Base-by-base conservation (phyloP, 495 filamentous ascomycete genomes). In the Jackrogersella minutella region DNA sequence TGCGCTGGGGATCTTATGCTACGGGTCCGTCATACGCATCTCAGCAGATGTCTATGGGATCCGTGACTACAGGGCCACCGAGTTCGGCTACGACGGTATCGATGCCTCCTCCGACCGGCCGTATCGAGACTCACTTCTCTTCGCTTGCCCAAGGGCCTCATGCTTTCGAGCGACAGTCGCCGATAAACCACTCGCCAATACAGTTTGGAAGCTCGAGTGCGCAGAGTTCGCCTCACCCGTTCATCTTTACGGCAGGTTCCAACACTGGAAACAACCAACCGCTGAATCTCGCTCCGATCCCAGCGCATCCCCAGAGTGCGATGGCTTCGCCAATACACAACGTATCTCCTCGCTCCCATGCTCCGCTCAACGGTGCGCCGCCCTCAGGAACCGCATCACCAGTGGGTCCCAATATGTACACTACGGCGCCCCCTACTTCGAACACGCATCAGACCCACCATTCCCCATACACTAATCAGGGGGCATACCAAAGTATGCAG, bases 391-490 rank as follows among this genome's bases (percentile, higher is more conserved):
- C 62, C 22, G 68, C 68, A 5, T 74, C 72, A 26, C 72, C 72
- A 54, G 70, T 74, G 13, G 72, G 72, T 21, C 66, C 70, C 39
- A 74, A 71, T 36, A 68, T 74, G 44, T 74, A 74, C 39, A 71
- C 72, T 49, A 72, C 72, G n/a, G 66, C 72, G 28, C 64, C 72
- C 24, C 70, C 71, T 17, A 66, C 70, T 11, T 73, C 72, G 14
- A 71, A 68, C n/a, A 60, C 72, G 34, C 69, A 71, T 37, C 70
- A 66, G 60, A 40, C 62, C 33, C 72, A 71, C 31, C 72, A 74
- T 13, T 68, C 70, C 14, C 68, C 72, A 31, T 74, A 74, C 51
- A 28, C 56, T 43, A 73, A 73, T 44, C 66, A 72, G 55, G 62
- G 70, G 10, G 30, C 58, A 30, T 74, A 74, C 30, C 72, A 72